Conservation (phyloP, 2,329 filamentous ascomycete genomes). For the Phaeosphaeria sp. region DNA sequence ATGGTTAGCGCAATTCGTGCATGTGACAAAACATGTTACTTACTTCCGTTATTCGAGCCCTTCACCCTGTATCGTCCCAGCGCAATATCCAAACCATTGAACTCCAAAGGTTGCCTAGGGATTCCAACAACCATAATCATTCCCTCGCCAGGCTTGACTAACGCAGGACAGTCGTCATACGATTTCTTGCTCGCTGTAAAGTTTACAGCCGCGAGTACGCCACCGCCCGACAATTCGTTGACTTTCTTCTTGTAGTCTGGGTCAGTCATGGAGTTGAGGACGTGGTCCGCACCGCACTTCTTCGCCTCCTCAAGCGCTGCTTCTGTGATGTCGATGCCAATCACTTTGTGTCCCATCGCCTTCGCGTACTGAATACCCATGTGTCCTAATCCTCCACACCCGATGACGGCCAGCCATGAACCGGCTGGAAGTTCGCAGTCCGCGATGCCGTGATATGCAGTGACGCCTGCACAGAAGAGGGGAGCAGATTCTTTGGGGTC, state of each 20-base stretch:
- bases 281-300: slow-evolving; percentile 39
- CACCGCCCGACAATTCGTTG: slow-evolving; percentile 35
- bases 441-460: slow-evolving; percentile 38
- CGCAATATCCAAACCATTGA: slow-evolving; percentile 44
- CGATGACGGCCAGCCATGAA: slow-evolving; percentile 39
- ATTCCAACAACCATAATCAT: slow-evolving; percentile 46
- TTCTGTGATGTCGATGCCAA: slow-evolving; percentile 39
- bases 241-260: slow-evolving; percentile 39
- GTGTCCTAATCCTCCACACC: slow-evolving; percentile 42
- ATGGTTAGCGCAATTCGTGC: slow-evolving; percentile 31
- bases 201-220: slow-evolving; percentile 40
- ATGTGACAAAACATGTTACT: slow-evolving; percentile 10
- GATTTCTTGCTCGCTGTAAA: slow-evolving; percentile 42
- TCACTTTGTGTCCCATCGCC: slow-evolving; percentile 42
- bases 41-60: slow-evolving; percentile 44
- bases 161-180: slow-evolving; percentile 41
- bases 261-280: slow-evolving; percentile 39
- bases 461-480: slow-evolving; percentile 42
- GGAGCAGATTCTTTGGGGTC: slow-evolving; percentile 35
- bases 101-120: slow-evolving; percentile 35
- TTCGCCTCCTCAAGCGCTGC: slow-evolving; percentile 38
- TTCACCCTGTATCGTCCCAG: slow-evolving; percentile 34
- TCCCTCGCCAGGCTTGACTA: slow-evolving; percentile 39
- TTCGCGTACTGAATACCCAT: slow-evolving; percentile 43
- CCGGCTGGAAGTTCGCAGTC: slow-evolving; percentile 36